Conservation (phyloP, 2,329 filamentous ascomycete species). For the Myrmaecium sp. region DNA sequence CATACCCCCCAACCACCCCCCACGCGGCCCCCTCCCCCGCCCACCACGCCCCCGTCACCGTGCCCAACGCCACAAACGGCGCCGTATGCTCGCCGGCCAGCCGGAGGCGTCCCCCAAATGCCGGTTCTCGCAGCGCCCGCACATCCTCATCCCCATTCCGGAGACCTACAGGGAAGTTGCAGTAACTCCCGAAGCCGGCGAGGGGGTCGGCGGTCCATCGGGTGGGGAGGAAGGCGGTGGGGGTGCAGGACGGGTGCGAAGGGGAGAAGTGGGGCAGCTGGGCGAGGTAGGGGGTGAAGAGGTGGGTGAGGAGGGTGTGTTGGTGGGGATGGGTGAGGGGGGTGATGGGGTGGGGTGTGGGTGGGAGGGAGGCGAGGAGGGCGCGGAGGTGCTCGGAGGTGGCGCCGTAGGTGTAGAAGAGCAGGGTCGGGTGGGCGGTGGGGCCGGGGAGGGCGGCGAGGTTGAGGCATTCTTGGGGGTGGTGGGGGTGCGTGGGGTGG, state of each 20-base stretch:
- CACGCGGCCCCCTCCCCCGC: constrained; percentile 64
- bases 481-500: constrained; percentile 40
- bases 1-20: constrained; percentile 39
- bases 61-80: constrained; percentile 77
- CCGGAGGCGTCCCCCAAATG: constrained; percentile 56
- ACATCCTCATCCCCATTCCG: constrained; percentile 56
- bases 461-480: constrained; percentile 58
- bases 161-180: constrained; percentile 67
- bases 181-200: constrained; percentile 68
- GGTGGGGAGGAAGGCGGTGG: constrained; percentile 49
- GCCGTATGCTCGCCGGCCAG: constrained; percentile 82
- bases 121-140: constrained; percentile 35
- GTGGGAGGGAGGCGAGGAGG: constrained; percentile 10
- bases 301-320: constrained; percentile 40
- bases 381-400: constrained; percentile 17
- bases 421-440: constrained; percentile 57
- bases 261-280: constrained; percentile 50
- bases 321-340: constrained; percentile 40
- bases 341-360: constrained; percentile 22
- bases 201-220: constrained; percentile 64
- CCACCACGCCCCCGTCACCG: constrained; percentile 83
- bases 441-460: constrained; percentile 46
- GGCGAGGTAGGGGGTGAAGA: constrained; percentile 66
- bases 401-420: constrained; percentile 63
- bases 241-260: constrained; percentile 39